Conservation (phyloP, 108 stramenopile genomes). For the Skeletonema marinoi region DNA sequence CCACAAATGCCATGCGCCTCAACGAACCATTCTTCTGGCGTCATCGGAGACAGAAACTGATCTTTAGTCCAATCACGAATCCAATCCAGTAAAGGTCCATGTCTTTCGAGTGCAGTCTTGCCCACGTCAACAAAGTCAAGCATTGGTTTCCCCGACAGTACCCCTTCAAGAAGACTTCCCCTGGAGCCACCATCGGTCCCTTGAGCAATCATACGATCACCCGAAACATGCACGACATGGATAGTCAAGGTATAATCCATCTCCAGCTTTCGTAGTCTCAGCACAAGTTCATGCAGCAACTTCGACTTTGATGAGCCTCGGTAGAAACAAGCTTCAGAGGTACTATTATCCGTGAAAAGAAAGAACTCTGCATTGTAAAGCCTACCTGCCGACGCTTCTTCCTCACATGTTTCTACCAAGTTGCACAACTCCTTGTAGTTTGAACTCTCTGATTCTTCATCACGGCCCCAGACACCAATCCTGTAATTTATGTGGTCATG, state of each 20-base stretch:
- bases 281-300: background rate
- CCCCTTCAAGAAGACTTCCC: constrained; percentile 27
- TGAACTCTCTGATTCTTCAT: constrained; percentile 22
- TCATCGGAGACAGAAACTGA: background rate
- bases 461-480: constrained; percentile 16
- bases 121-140: constrained; percentile 23
- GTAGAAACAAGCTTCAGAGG: constrained; percentile 21
- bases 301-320: constrained; percentile 13
- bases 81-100: constrained; percentile 15
- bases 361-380: constrained; percentile 16
- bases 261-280: constrained; percentile 13
- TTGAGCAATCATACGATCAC: constrained; percentile 32
- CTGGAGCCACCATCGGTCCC: constrained; percentile 34
- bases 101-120: background rate
- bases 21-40: constrained; percentile 30
- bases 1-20: constrained; percentile 32
- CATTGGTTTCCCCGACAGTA: constrained; percentile 21
- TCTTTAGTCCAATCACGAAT: background rate
- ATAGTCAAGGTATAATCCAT: constrained; percentile 3
- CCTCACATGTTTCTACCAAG: constrained; percentile 39
- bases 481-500: background rate
- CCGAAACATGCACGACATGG: constrained; percentile 23
- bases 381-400: constrained; percentile 10
- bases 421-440: constrained; percentile 39
- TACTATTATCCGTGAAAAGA: constrained; percentile 32